Conservation (phyloP, 2,329 filamentous ascomycete genomes). For the Talaromyces sp. region DNA sequence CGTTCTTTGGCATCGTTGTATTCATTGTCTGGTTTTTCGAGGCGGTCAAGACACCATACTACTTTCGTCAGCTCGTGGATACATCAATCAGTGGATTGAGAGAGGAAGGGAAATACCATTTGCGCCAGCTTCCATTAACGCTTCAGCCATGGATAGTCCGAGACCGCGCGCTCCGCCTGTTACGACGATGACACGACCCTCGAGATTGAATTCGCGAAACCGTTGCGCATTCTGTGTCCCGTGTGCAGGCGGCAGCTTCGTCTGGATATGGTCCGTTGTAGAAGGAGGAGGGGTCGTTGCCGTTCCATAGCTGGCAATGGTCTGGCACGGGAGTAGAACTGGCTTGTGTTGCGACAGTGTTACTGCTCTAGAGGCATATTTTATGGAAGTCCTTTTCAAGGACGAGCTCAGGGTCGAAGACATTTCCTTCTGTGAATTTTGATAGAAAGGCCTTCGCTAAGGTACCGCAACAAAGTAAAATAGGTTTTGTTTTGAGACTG, state of each 20-base stretch:
- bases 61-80: neutral
- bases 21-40: conserved; percentile 42
- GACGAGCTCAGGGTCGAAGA: neutral
- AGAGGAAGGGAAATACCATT: conserved; percentile 34
- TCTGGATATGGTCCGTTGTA: conserved; percentile 31
- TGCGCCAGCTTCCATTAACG: conserved; percentile 47
- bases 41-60: conserved; percentile 50
- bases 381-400: neutral
- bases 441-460: no score
- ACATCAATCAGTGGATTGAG: neutral
- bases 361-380: neutral
- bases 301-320: neutral
- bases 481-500: neutral
- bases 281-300: neutral
- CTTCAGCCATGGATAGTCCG: conserved; percentile 45
- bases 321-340: neutral
- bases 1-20: conserved; percentile 41
- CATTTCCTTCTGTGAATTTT: neutral
- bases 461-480: neutral
- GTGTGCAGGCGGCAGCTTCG: conserved; percentile 27
- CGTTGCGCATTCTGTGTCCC: conserved; percentile 28
- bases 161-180: conserved; percentile 46
- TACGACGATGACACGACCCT: conserved; percentile 40
- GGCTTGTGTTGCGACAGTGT: neutral
- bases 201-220: conserved; percentile 43